These are phyloP conservation scores for Xylaria venustula DNA, from an alignment of 495 filamentous ascomycete species.

Conservation along the genomic window DNA sequence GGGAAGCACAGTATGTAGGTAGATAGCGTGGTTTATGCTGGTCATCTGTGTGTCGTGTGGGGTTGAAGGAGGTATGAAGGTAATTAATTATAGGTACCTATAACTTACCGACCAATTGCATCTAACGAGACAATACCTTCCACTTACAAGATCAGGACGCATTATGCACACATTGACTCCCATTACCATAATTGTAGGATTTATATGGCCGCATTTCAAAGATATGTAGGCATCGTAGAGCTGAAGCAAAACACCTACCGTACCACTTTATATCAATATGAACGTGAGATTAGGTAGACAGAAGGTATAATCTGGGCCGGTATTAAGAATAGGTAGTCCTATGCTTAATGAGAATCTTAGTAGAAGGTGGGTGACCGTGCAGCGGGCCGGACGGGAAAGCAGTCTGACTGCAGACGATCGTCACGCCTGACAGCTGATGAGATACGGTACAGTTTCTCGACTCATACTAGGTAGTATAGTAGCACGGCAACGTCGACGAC, in stretches of 20 bases:
- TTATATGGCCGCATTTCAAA: neutral
- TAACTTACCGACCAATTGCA: no score
- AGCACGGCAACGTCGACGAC: neutral
- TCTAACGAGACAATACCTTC: no score
- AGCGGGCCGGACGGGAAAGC: constrained; percentile 11
- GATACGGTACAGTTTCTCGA: neutral
- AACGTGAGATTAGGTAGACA: no score
- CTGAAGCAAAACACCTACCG: neutral
- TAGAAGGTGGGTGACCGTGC: constrained; percentile 5
- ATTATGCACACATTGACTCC: no score
- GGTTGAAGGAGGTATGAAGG: no score
- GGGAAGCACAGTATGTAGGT: no score
- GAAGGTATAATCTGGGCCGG: neutral
- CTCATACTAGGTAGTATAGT: no score
- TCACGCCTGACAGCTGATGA: neutral
- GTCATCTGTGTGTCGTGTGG: neutral
- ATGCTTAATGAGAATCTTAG: neutral
- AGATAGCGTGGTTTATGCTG: neutral
- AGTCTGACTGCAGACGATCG: constrained; percentile 2
- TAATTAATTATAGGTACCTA: no score
- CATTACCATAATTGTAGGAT: no score
- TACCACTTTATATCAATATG: no score
- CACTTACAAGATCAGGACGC: no score
- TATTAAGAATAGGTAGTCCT: neutral
- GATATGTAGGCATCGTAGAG: neutral